A percentile compares a stretch with the other conserved stretches of the same genome.
These are phyloP conservation scores for Parmales sp. DNA, from an alignment of 108 stramenopile genomes.

Conservation along the genomic window DNA sequence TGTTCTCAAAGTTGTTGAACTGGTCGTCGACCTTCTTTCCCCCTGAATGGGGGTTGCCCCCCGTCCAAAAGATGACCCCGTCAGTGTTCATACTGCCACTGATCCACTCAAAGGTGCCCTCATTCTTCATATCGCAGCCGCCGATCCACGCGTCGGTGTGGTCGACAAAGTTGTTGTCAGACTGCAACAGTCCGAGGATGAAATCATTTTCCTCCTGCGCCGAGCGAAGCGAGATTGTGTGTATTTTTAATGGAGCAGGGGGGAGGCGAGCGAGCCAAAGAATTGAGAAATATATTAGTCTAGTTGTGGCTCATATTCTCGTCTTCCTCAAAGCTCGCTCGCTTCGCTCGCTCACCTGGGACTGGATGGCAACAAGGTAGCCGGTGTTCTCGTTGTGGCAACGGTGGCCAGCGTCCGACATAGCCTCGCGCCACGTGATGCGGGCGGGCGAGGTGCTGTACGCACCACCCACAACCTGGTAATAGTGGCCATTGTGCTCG, in stretches of 20 bases:
- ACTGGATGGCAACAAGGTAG: slow-evolving; percentile 13
- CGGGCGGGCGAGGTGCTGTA: no score
- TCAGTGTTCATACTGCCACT: not conserved
- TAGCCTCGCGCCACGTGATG: not conserved
- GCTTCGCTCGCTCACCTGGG: not conserved
- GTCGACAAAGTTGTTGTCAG: not conserved
- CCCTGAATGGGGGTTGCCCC: not conserved
- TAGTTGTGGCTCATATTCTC: not conserved
- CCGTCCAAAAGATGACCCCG: slow-evolving; percentile 8
- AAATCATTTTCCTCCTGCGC: no score
- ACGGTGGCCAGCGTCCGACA: not conserved
- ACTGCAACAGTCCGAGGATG: no score
- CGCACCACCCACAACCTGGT: not conserved
- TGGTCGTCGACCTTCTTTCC: not conserved
- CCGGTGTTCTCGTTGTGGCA: slow-evolving; percentile 8
- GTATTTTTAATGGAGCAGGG: not conserved
- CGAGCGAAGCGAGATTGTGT: not conserved
- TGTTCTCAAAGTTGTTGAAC: slow-evolving; percentile 14
- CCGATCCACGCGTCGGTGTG: not conserved
- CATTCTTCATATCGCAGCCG: slow-evolving; percentile 1
- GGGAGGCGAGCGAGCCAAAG: not conserved
- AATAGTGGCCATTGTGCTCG: slow-evolving; percentile 4
- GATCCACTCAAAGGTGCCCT: not conserved
- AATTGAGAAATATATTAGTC: not conserved
- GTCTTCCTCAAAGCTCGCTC: not conserved